phyloP scores from a whole-genome alignment of 1,284 basidiomycete species.

The Irpex lacteus region DNA sequence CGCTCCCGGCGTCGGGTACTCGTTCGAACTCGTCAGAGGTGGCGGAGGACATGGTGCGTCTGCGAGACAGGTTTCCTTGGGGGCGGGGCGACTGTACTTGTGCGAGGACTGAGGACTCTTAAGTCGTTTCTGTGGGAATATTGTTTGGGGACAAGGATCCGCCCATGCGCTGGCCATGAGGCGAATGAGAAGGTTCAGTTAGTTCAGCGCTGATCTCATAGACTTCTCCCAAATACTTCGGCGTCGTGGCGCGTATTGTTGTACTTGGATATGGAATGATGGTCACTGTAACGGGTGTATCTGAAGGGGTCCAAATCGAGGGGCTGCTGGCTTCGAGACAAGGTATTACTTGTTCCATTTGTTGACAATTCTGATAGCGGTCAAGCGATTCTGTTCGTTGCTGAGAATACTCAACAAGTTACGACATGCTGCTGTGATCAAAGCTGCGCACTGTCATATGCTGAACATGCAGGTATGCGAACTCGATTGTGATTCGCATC shows the following conservation, averaged over 20 bases:
- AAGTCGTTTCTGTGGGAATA: background rate
- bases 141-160: no score
- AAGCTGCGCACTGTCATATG: background rate
- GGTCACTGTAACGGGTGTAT: background rate
- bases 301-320: no score
- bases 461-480: background rate
- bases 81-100: no score
- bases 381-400: no score
- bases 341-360: background rate
- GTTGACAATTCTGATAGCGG: no score
- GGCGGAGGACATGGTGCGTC: background rate
- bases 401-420: background rate
- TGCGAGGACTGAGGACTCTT: background rate
- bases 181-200: background rate
- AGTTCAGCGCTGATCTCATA: background rate
- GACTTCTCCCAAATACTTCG: background rate
- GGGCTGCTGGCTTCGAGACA: background rate
- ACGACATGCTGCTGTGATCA: background rate
- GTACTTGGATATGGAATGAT: background rate
- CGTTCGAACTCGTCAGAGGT: background rate
- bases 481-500: background rate
- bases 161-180: background rate
- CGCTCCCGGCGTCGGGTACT: conserved; percentile 6
- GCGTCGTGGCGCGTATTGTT: background rate
- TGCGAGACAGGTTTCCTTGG: background rate